phyloP scores from a whole-genome alignment of 1,284 basidiomycete genomes.

The Marasmius sp. region DNA sequence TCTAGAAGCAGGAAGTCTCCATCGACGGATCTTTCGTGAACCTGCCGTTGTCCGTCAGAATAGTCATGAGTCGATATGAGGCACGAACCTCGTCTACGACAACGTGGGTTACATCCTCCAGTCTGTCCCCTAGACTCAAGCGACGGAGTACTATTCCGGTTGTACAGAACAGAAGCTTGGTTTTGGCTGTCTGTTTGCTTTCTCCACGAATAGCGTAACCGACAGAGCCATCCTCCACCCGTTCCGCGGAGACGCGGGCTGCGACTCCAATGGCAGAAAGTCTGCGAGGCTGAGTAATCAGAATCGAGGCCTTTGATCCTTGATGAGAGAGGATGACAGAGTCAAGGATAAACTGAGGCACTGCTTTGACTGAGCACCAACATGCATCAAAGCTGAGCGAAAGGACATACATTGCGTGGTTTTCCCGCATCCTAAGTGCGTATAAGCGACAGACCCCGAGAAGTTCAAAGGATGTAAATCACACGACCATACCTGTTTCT shows the following conservation, averaged over 20 bases:
- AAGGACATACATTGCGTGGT: slow-evolving; percentile 69
- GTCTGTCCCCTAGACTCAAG: slow-evolving; percentile 71
- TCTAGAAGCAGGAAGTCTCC: slow-evolving; percentile 91
- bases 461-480: background rate
- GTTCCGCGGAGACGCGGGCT: slow-evolving; percentile 83
- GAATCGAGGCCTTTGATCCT: slow-evolving; percentile 75
- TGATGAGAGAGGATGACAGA: slow-evolving; percentile 65
- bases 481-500: slow-evolving; percentile 59
- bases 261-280: slow-evolving; percentile 91
- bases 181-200: slow-evolving; percentile 63
- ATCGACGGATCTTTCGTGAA: slow-evolving; percentile 90
- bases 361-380: slow-evolving; percentile 35
- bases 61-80: background rate
- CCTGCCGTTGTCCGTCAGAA: slow-evolving; percentile 37
- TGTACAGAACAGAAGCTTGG: slow-evolving; percentile 87
- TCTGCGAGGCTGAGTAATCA: slow-evolving; percentile 90
- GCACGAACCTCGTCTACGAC: slow-evolving; percentile 83
- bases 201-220: slow-evolving; percentile 95
- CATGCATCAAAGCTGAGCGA: slow-evolving; percentile 3
- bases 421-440: slow-evolving; percentile 77
- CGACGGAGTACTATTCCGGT: slow-evolving; percentile 89
- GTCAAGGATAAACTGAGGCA: slow-evolving; percentile 90
- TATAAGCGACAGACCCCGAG: slow-evolving; percentile 9
- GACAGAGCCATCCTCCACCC: slow-evolving; percentile 81
- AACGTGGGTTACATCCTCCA: slow-evolving; percentile 79